phyloP scores from a whole-genome alignment of 306 rosid species.

The Fagus crenata region DNA sequence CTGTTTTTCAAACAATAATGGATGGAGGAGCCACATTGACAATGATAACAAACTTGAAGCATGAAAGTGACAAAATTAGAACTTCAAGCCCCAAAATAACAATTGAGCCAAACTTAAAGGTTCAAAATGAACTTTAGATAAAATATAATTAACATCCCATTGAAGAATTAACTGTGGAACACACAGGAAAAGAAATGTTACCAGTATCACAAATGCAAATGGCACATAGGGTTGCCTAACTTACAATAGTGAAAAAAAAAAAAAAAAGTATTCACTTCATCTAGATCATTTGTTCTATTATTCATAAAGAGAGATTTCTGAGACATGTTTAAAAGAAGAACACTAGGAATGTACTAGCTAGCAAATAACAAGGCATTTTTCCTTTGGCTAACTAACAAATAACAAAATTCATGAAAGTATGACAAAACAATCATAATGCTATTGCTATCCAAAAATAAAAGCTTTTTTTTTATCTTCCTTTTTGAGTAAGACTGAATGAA shows the following conservation, averaged over 20 bases:
- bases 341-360: neutral
- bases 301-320: no score
- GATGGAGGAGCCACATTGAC: no score
- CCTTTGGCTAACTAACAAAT: neutral
- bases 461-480: neutral
- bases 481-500: neutral
- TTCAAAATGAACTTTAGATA: no score
- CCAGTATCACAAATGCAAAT: neutral
- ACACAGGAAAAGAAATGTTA: neutral
- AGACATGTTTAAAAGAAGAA: neutral
- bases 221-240: neutral
- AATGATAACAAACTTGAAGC: no score
- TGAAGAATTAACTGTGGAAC: constrained; percentile 1
- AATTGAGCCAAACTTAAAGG: neutral
- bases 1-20: no score
- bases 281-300: neutral
- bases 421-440: neutral
- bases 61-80: no score
- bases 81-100: no score
- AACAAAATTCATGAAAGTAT: neutral
- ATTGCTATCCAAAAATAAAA: neutral
- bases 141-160: neutral
- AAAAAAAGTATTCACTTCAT: neutral
- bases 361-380: neutral
- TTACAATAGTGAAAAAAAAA: neutral